A percentile compares a stretch with the other conserved stretches of the same genome.
Evolutionary conservation across 495 filamentous ascomycete species (phyloP).

Genomic region (Cladorrhinum samala): DNA sequence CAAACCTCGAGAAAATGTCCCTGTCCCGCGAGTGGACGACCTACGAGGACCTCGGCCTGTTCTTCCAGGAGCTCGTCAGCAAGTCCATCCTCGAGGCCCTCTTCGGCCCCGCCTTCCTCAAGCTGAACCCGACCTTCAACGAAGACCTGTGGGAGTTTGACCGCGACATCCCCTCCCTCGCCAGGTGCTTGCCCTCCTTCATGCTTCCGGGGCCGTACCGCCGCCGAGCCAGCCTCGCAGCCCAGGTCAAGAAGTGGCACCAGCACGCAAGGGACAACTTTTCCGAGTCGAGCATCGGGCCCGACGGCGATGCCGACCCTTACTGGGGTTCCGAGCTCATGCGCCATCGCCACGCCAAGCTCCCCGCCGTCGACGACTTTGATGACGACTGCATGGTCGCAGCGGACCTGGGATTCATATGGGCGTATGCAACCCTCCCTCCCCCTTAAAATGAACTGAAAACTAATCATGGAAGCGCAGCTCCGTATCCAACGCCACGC

Average conservation of each 20-base stretch:
- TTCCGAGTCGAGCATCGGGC: background rate
- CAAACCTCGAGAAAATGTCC: background rate
- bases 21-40: background rate
- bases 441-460: too few species aligned
- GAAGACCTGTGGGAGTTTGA: constrained; percentile 4
- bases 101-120: constrained; percentile 13
- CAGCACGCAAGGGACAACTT: constrained; percentile 5
- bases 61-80: background rate
- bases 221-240: background rate
- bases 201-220: background rate
- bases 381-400: constrained; percentile 13
- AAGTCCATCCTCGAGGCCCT: constrained; percentile 1
- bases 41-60: background rate
- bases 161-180: background rate
- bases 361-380: background rate
- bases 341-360: background rate
- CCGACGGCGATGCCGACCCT: constrained; percentile 6
- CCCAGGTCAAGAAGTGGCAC: constrained; percentile 1
- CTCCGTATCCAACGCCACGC: constrained; percentile 11
- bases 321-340: constrained; percentile 11
- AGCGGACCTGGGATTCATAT: constrained; percentile 14
- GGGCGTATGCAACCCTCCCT: too few species aligned
- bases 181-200: background rate
- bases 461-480: too few species aligned
- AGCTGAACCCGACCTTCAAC: constrained; percentile 19